Conservation (phyloP, 352 stramenopile species). For the Pythium pyrilobum region DNA sequence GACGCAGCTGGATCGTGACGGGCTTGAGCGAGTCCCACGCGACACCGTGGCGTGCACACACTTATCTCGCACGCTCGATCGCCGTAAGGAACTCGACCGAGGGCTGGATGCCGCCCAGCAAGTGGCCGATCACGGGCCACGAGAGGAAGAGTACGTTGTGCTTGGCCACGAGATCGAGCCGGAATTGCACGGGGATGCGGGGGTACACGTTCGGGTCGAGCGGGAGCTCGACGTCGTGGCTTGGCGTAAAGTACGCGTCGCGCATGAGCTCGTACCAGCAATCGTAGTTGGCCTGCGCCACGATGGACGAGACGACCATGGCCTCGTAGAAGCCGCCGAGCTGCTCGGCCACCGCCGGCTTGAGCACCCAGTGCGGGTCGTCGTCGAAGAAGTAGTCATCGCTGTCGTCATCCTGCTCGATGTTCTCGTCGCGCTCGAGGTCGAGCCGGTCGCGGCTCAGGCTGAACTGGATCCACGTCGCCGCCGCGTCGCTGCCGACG, state of each 20-base stretch:
- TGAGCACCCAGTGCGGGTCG: neutral
- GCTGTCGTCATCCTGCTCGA: neutral
- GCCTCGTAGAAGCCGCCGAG: conserved; percentile 9
- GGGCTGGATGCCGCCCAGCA: too few species aligned
- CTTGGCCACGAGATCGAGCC: neutral
- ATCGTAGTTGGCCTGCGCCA: neutral
- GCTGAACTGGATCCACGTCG: conserved; percentile 1
- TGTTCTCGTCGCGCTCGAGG: neutral
- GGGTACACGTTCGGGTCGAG: neutral
- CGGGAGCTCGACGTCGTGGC: neutral
- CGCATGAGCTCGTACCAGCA: neutral
- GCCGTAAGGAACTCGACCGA: too few species aligned
- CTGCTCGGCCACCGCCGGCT: neutral
- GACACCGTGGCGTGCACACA: too few species aligned
- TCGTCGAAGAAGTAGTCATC: neutral
- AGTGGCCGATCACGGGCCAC: neutral
- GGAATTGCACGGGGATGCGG: neutral
- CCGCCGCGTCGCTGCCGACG: neutral
- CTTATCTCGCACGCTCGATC: too few species aligned
- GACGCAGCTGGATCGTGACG: too few species aligned
- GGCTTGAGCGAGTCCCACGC: too few species aligned
- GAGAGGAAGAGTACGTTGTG: neutral
- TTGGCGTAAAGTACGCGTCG: neutral
- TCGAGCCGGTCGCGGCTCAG: neutral
- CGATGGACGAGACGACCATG: neutral